Evolutionary conservation across 108 stramenopile genomes (phyloP).

Genomic region (Mediolabrus comicus): DNA sequence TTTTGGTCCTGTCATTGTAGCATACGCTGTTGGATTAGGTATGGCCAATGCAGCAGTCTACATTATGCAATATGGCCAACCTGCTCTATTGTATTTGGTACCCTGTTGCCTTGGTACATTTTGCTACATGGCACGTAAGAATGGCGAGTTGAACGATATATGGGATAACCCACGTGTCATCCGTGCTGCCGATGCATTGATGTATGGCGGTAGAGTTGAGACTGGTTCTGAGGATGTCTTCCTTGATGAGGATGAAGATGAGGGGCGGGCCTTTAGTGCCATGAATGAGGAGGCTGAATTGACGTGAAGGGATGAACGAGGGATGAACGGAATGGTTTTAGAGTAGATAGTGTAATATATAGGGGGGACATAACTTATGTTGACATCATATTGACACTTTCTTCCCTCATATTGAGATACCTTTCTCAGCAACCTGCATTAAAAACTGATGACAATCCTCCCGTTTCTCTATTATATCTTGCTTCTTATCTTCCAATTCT

Average conservation of each 20-base stretch:
- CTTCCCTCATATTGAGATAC: neutral
- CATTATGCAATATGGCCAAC: constrained; percentile 78
- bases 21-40: constrained; percentile 75
- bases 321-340: neutral
- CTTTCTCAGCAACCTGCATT: constrained; percentile 1
- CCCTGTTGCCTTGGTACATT: constrained; percentile 77
- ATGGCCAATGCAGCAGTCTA: constrained; percentile 81
- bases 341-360: no score
- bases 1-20: constrained; percentile 60
- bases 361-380: no score
- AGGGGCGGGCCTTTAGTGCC: neutral
- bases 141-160: constrained; percentile 55
- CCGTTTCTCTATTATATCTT: constrained; percentile 1
- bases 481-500: neutral
- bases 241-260: constrained; percentile 5
- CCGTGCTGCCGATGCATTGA: constrained; percentile 46
- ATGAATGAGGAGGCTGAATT: constrained; percentile 32
- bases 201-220: constrained; percentile 39
- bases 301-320: constrained; percentile 13
- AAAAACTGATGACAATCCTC: constrained; percentile 1
- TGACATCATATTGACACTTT: neutral
- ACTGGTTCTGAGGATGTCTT: constrained; percentile 12
- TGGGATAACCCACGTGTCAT: constrained; percentile 66
- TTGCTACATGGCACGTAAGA: constrained; percentile 45
- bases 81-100: constrained; percentile 83